These are phyloP conservation scores for Prunus padus DNA, from an alignment of 306 rosid species.

Conservation along the genomic window DNA sequence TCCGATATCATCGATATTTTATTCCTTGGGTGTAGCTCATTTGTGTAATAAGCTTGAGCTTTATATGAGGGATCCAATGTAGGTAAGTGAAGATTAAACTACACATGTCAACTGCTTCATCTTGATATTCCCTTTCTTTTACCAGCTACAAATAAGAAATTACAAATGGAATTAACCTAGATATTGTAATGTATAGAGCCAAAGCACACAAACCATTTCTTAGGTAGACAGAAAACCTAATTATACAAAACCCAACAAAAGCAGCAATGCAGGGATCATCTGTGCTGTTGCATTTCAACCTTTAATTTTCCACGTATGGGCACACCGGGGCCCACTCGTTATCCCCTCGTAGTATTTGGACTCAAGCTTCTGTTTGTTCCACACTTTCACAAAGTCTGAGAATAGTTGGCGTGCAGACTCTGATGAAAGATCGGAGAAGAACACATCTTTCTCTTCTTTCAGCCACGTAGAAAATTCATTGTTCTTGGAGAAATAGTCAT, in stretches of 20 bases:
- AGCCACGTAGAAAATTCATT: slow-evolving; percentile 93
- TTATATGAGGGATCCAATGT: not conserved
- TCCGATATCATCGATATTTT: too few species aligned
- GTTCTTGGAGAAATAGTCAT: slow-evolving; percentile 83
- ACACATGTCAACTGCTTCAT: not conserved
- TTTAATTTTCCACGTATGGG: slow-evolving; percentile 82
- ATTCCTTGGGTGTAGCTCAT: too few species aligned
- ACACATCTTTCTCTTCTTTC: slow-evolving; percentile 79
- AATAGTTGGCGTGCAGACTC: slow-evolving; percentile 74
- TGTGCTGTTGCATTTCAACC: slow-evolving; percentile 19
- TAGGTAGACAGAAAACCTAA: not conserved
- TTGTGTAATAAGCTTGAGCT: not conserved
- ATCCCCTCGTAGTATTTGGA: slow-evolving; percentile 83
- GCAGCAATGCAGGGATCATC: not conserved
- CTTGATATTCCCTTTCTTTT: not conserved
- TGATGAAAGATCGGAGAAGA: slow-evolving; percentile 76
- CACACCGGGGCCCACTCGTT: slow-evolving; percentile 63
- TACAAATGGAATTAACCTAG: not conserved
- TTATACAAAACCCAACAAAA: not conserved
- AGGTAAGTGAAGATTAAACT: not conserved
- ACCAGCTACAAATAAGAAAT: not conserved
- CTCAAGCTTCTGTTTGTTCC: slow-evolving; percentile 71
- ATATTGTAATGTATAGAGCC: not conserved
- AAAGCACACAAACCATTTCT: not conserved
- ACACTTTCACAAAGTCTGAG: slow-evolving; percentile 62